Evolutionary conservation across 345 rosid species (phyloP), one percentile per base, ranked within the genome.

Genomic region (Corchorus olitorius): DNA sequence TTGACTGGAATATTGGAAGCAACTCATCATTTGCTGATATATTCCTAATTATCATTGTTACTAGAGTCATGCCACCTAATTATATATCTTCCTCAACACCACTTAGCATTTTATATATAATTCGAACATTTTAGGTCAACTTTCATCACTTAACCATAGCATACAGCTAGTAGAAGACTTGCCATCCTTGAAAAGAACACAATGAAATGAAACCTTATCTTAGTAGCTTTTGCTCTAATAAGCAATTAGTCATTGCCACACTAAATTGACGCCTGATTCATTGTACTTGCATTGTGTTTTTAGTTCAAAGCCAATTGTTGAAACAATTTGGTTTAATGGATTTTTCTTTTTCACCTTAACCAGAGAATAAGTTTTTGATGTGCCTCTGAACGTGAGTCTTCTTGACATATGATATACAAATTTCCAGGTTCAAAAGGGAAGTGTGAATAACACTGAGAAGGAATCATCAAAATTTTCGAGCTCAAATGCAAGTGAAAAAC

Each of bases 391-490:
- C 46, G 5, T 72, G 50, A 72, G 52, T 53, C 35, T 76, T 70
- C 69, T 70, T 74, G 46, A 45, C 63, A 69, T 75, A 78, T 69
- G 73, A 80, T 56, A 34, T 80, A 48, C 27, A 65, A 59, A 53
- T 74, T 72, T 75, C 81, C 84, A 93, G 93, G 87, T 85, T 66
- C 81, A 82, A 64, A 70, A 79, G 68, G 89, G 76, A 70, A 80
- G 71, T 78, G 77, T 60, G 65, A 82, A 77, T 77, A 74, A 77
- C 75, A 34, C 73, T 6, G 83, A 70, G 65, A 87, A 86, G 63
- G 90, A 87, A 78, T 68, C 80, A 45, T 82, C 83, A 65, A 85
- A 86, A 64, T 58, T 77, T 78, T 78, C 89, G 72, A 86, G 78
- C 66, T 78, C 76, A 19, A 61, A 55, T 67, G 67, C 59, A 79